Conservation (phyloP, 768 basidiomycete species). For the Cystofilobasidium macerans region DNA sequence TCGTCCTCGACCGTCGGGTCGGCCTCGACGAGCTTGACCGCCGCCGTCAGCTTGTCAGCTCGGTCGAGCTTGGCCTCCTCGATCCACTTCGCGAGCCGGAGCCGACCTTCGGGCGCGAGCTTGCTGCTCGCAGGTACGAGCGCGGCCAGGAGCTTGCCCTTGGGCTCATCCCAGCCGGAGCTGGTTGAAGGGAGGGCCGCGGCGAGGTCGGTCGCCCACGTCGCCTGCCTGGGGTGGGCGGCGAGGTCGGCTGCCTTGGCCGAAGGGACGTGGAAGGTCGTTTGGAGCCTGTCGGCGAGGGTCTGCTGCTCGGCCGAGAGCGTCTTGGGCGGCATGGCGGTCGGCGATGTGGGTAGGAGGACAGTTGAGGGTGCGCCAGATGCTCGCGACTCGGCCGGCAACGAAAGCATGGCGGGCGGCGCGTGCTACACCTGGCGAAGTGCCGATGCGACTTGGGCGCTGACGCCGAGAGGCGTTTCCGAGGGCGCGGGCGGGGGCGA, state of each 20-base stretch:
- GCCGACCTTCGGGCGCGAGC: conserved; percentile 49
- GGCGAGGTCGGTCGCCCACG: conserved; percentile 57
- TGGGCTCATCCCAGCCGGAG: conserved; percentile 19
- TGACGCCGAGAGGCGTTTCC: too few relatives aligned
- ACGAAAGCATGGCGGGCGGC: too few relatives aligned
- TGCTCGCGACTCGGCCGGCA: too few relatives aligned
- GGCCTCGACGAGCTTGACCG: conserved; percentile 60
- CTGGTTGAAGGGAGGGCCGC: conserved; percentile 38
- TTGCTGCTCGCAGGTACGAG: conserved; percentile 40
- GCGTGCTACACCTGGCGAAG: too few relatives aligned
- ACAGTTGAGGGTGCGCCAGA: not conserved
- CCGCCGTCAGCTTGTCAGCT: conserved; percentile 79
- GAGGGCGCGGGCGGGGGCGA: too few relatives aligned
- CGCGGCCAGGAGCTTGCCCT: conserved; percentile 36
- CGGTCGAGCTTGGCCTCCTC: conserved; percentile 61
- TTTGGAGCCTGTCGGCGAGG: conserved; percentile 53
- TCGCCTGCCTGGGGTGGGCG: conserved; percentile 65
- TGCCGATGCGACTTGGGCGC: too few relatives aligned
- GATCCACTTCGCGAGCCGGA: conserved; percentile 58
- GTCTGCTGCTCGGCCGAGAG: conserved; percentile 40
- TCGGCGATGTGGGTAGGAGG: not conserved
- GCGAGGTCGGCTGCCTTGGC: conserved; percentile 71
- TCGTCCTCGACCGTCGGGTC: conserved; percentile 51
- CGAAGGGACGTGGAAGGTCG: conserved; percentile 57
- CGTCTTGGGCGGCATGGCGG: conserved; percentile 40